These are phyloP conservation scores for Pulicaria dysenterica DNA, from an alignment of 129 eudicot genomes.

Conservation along the genomic window DNA sequence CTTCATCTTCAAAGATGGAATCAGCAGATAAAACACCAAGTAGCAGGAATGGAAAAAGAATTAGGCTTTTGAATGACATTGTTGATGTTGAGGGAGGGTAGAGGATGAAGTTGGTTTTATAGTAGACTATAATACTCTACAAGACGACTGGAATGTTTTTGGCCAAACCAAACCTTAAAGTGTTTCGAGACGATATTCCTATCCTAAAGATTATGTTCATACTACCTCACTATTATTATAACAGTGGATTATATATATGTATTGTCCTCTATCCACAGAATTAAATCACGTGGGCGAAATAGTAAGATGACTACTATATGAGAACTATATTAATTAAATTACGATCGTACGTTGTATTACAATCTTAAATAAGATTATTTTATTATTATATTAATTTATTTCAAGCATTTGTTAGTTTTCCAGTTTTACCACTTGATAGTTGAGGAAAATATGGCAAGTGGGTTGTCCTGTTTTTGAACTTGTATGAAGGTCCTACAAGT, in stretches of 20 bases:
- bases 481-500: neutral
- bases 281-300: no score
- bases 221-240: neutral
- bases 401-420: neutral
- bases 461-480: neutral
- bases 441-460: neutral
- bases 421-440: neutral
- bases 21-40: slow-evolving; percentile 36
- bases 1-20: slow-evolving; percentile 38
- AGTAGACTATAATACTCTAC: neutral
- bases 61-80: slow-evolving; percentile 28
- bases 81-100: slow-evolving; percentile 1
- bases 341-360: no score
- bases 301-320: no score
- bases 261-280: no score
- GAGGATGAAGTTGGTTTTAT: slow-evolving; percentile 24
- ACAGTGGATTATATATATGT: no score
- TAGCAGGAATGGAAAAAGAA: slow-evolving; percentile 19
- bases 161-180: slow-evolving; percentile 14
- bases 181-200: slow-evolving; percentile 4
- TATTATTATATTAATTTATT: no score
- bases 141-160: neutral
- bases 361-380: no score
- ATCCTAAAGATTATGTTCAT: neutral
- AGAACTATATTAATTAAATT: no score